Base-by-base conservation (phyloP, 257 asterid species). In the Scutellaria baicalensis region DNA sequence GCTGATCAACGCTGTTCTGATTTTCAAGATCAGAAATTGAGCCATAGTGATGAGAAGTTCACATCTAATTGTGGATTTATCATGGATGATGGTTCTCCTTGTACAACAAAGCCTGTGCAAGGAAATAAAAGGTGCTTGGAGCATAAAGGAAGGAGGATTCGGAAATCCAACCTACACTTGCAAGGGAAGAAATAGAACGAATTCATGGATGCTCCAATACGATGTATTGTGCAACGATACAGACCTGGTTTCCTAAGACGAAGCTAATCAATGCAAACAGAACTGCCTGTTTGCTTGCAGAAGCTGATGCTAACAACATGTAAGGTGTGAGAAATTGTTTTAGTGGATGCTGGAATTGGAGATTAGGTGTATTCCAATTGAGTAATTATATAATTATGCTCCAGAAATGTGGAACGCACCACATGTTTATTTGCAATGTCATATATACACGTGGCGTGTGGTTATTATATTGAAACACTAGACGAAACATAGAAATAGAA, bases 91-190 rank as follows among this genome's bases (percentile, higher is more conserved):
- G 86, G 75, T 16, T 68, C 75, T 43, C 63, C 78, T 42, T 79
- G 89, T 69, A 36, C 16, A 62, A 73, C 33, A 42, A 51, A 54
- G 71, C 80, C 84, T 47, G 27, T 79, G 10, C 63, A 7, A 18
- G 64, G 84, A 61, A 81, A 82, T 66, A 82, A 82, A 69, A 79
- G 86, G 76, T 82, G 84, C 54, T 55, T 72, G 71, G 80, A 75
- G 70, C 86, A 82, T 72, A 78, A 82, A 73, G 84, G 86, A 60
- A 76, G 82, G 66, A 69, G 82, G 69, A 73, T 82, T 38, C 59
- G 65, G 35, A 11, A 9, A 49, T 54, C 67, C 40, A 70, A 43
- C 10, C 63, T 0, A 48, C 39, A 59, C 38, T 12, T 47, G 60
- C 63, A 16, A 48, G 9, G 52, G 52, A 59, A 64, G 38, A 72